These are phyloP conservation scores for Crucibulum laeve DNA, from an alignment of 768 basidiomycete genomes.

Conservation along the genomic window DNA sequence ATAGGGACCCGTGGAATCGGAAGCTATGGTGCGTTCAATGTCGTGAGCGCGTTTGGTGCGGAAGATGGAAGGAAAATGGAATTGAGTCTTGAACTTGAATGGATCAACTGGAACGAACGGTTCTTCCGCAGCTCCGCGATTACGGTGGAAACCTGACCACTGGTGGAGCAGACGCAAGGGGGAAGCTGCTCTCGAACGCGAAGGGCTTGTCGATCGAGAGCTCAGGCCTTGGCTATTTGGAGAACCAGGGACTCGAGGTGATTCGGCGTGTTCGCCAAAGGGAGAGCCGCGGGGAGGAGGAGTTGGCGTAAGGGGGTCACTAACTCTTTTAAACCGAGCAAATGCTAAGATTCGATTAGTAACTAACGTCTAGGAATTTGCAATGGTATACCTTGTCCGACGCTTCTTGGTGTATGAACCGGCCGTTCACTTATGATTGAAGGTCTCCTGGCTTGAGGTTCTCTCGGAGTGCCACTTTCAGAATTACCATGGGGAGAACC, in stretches of 20 bases:
- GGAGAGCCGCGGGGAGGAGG: background rate
- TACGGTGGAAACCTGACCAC: slow-evolving; percentile 47
- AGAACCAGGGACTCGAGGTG: slow-evolving; percentile 18
- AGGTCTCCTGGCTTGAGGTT: too few relatives aligned
- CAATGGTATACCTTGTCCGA: background rate
- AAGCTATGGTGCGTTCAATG: slow-evolving; percentile 8
- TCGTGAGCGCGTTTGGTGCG: slow-evolving; percentile 4
- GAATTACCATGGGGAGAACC: too few relatives aligned
- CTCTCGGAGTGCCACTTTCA: too few relatives aligned
- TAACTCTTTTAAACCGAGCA: background rate
- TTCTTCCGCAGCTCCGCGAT: slow-evolving; percentile 40
- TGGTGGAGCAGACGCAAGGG: slow-evolving; percentile 57
- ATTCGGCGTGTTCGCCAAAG: slow-evolving; percentile 4
- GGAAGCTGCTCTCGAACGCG: slow-evolving; percentile 51
- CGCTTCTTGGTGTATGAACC: background rate
- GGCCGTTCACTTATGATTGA: too few relatives aligned
- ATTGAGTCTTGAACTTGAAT: slow-evolving; percentile 29
- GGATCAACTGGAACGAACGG: slow-evolving; percentile 56
- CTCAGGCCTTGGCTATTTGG: too few relatives aligned
- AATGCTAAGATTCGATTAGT: background rate
- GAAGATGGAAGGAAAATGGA: slow-evolving; percentile 14
- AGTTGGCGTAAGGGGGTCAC: background rate
- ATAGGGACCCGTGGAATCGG: slow-evolving; percentile 19
- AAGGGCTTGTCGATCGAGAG: slow-evolving; percentile 33
- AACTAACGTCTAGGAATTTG: too few relatives aligned